phyloP scores from a whole-genome alignment of 345 rosid genomes.

The Boechera stricta region DNA sequence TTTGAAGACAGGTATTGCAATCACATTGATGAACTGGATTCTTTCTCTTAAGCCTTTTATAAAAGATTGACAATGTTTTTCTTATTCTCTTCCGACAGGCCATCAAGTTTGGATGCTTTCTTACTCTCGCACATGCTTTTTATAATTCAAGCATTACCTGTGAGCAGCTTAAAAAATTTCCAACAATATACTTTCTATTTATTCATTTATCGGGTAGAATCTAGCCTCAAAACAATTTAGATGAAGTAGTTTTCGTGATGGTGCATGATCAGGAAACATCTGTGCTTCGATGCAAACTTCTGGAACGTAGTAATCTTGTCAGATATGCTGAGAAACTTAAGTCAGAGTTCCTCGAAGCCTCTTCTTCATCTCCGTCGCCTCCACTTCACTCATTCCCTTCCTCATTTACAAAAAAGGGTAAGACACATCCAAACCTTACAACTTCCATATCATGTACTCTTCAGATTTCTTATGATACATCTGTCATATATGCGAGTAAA shows the following conservation, averaged over 20 bases:
- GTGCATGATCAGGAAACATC: constrained; percentile 66
- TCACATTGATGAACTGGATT: neutral
- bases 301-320: constrained; percentile 66
- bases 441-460: constrained; percentile 5
- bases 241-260: constrained; percentile 10
- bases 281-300: constrained; percentile 59
- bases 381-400: constrained; percentile 58
- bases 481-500: neutral
- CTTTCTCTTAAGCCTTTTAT: neutral
- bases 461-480: neutral
- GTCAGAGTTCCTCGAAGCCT: constrained; percentile 60
- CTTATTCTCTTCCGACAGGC: constrained; percentile 51
- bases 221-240: constrained; percentile 2
- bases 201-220: constrained; percentile 1
- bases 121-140: constrained; percentile 74
- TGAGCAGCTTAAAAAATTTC: constrained; percentile 49
- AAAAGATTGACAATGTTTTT: constrained; percentile 19
- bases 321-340: constrained; percentile 74
- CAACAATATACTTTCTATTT: neutral
- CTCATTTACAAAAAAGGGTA: constrained; percentile 64
- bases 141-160: constrained; percentile 79
- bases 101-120: constrained; percentile 88
- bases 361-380: constrained; percentile 59
- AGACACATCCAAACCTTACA: constrained; percentile 42
- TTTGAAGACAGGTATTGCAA: constrained; percentile 69